phyloP scores from a whole-genome alignment of 2,329 filamentous ascomycete genomes.

The Sclerotiophoma versabilis region DNA sequence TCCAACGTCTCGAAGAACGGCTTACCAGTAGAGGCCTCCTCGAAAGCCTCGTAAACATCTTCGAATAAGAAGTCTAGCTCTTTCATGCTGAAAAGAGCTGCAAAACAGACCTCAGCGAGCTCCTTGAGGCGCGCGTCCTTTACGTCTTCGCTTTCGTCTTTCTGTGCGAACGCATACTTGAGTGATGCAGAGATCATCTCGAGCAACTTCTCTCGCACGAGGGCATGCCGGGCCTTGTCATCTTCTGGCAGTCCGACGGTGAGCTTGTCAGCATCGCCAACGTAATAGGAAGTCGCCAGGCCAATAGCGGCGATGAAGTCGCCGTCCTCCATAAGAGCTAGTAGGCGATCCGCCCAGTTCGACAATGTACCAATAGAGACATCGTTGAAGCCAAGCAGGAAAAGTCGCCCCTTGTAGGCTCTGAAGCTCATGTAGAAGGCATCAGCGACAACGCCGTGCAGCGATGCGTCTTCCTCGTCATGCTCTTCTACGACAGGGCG shows the following conservation, averaged over 20 bases:
- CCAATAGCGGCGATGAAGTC: constrained; percentile 92
- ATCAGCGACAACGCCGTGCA: constrained; percentile 96
- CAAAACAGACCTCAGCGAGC: constrained; percentile 82
- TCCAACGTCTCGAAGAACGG: constrained; percentile 90
- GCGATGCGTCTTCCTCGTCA: constrained; percentile 83
- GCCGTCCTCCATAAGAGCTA: constrained; percentile 95
- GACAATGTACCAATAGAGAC: constrained; percentile 89
- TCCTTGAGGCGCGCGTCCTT: constrained; percentile 71
- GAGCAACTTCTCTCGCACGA: constrained; percentile 87
- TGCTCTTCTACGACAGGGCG: constrained; percentile 84
- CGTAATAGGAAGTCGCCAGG: constrained; percentile 90
- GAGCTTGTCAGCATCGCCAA: constrained; percentile 88
- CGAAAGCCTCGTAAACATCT: constrained; percentile 88
- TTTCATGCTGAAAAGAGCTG: constrained; percentile 78
- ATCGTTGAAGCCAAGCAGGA: constrained; percentile 92
- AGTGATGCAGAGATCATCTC: constrained; percentile 94
- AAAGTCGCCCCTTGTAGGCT: constrained; percentile 91
- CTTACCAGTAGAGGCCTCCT: constrained; percentile 74
- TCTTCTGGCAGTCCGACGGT: constrained; percentile 94
- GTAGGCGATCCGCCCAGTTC: constrained; percentile 94
- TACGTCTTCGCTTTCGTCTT: constrained; percentile 58
- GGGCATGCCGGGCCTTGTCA: constrained; percentile 72
- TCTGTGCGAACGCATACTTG: constrained; percentile 82
- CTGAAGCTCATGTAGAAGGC: constrained; percentile 98
- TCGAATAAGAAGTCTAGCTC: constrained; percentile 89